phyloP scores from a whole-genome alignment of 441 rosid genomes.

The Croton laevigatus region DNA sequence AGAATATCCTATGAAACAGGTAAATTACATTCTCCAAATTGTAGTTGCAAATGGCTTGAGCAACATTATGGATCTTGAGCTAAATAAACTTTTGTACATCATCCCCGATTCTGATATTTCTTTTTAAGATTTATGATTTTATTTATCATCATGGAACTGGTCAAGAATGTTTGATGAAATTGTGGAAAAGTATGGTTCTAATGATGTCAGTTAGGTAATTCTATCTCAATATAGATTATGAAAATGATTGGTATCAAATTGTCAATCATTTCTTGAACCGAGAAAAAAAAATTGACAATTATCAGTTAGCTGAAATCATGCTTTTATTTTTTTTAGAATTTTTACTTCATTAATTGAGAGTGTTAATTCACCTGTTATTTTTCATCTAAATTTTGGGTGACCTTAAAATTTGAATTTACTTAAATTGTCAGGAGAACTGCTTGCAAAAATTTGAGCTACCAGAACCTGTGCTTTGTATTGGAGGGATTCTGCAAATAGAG shows the following conservation, averaged over 20 bases:
- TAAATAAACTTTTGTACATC: background rate
- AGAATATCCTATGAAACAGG: conserved; percentile 84
- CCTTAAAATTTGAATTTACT: conserved; percentile 13
- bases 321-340: background rate
- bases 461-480: conserved; percentile 77
- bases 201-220: no score
- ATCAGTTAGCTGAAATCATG: background rate
- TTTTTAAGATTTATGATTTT: background rate
- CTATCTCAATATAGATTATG: no score
- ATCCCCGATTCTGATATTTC: background rate
- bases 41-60: background rate
- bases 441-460: conserved; percentile 75
- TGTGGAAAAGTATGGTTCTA: no score
- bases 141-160: background rate
- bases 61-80: background rate
- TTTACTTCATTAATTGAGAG: no score
- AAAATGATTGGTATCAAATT: no score
- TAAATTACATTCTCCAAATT: conserved; percentile 17
- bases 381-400: background rate
- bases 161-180: background rate
- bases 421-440: conserved; percentile 51
- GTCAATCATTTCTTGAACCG: no score
- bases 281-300: no score
- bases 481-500: conserved; percentile 75
- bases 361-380: no score